phyloP scores from a whole-genome alignment of 2,329 filamentous ascomycete genomes.

The Pseudocercospora ulei region DNA sequence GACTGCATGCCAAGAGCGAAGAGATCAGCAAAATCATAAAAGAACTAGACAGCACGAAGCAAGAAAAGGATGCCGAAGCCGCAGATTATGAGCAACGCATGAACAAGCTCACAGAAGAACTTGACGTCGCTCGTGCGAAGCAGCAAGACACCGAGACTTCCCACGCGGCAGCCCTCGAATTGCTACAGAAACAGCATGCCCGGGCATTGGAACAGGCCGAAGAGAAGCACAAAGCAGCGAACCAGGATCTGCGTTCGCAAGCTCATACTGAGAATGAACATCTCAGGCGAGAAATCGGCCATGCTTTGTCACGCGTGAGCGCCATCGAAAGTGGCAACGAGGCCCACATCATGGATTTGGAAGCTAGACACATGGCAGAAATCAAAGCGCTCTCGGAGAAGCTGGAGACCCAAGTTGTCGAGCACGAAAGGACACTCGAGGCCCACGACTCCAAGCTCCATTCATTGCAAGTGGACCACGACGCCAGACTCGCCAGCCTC shows the following conservation, averaged over 20 bases:
- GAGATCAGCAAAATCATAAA: background rate
- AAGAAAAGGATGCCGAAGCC: slow-evolving; percentile 2
- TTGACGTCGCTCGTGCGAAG: background rate
- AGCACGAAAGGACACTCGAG: slow-evolving; percentile 3
- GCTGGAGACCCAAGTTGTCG: slow-evolving; percentile 13
- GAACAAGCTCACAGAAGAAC: background rate
- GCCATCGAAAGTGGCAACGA: slow-evolving; percentile 10
- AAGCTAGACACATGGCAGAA: slow-evolving; percentile 9
- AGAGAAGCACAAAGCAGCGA: slow-evolving; percentile 4
- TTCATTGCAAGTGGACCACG: slow-evolving; percentile 11
- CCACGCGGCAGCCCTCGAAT: background rate
- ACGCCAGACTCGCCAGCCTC: slow-evolving; percentile 1
- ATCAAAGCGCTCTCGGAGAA: slow-evolving; percentile 9
- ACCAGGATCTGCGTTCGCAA: slow-evolving; percentile 9
- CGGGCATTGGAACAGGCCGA: background rate
- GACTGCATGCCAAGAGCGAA: background rate
- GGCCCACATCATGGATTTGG: slow-evolving; percentile 10
- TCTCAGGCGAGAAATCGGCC: slow-evolving; percentile 9
- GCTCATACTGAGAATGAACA: slow-evolving; percentile 8
- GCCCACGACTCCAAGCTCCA: slow-evolving; percentile 9
- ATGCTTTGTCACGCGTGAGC: slow-evolving; percentile 10
- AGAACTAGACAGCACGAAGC: background rate
- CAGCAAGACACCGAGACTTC: slow-evolving; percentile 15
- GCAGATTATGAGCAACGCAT: background rate
- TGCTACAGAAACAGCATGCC: background rate